These are phyloP conservation scores for Rosa rugosa DNA, from an alignment of 306 rosid species.

Conservation along the genomic window DNA sequence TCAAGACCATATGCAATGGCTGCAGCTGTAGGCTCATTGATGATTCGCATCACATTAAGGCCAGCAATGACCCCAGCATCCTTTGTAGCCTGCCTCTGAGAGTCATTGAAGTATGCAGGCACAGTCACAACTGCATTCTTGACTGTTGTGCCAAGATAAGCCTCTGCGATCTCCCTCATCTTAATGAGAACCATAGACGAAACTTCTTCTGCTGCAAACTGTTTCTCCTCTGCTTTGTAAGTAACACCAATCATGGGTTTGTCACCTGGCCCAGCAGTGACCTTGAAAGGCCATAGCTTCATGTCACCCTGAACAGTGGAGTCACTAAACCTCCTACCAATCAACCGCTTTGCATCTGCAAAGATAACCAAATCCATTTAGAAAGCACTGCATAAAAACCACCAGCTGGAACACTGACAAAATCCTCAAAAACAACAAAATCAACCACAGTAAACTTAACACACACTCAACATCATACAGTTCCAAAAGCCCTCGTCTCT, in stretches of 20 bases:
- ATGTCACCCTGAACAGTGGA: constrained; percentile 69
- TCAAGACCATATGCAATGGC: constrained; percentile 75
- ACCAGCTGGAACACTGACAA: neutral
- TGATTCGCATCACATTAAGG: constrained; percentile 59
- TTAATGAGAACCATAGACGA: constrained; percentile 68
- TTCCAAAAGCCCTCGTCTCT: neutral
- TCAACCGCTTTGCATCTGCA: constrained; percentile 75
- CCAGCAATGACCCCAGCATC: constrained; percentile 76
- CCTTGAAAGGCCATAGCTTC: constrained; percentile 77
- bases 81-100: constrained; percentile 74
- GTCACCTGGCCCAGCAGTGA: constrained; percentile 50
- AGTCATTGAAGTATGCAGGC: constrained; percentile 76
- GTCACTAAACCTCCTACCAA: constrained; percentile 71
- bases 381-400: neutral
- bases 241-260: constrained; percentile 63
- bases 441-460: too few relatives aligned
- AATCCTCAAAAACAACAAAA: neutral
- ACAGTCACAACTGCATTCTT: constrained; percentile 86
- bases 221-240: constrained; percentile 64
- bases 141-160: constrained; percentile 56
- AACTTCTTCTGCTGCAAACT: constrained; percentile 61
- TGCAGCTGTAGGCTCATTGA: constrained; percentile 74
- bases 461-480: neutral
- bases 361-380: neutral
- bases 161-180: constrained; percentile 91